Evolutionary conservation across 2,329 filamentous ascomycete genomes (phyloP).

Genomic region (Epichloe scottii): DNA sequence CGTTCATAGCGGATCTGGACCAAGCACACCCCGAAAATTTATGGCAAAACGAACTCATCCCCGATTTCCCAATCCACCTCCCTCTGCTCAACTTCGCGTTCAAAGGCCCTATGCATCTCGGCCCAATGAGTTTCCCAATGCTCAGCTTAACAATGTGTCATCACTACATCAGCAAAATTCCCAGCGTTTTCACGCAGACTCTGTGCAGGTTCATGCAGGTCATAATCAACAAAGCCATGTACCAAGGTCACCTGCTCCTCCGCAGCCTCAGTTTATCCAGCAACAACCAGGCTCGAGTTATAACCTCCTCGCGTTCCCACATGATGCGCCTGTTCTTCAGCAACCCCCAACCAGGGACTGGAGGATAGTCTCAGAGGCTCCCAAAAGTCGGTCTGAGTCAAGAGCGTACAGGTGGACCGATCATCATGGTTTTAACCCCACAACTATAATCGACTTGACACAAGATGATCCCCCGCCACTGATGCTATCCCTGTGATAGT

Average conservation of each 20-base stretch:
- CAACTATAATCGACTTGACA: background rate
- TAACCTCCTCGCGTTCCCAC: background rate
- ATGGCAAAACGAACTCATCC: constrained; percentile 6
- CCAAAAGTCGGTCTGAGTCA: background rate
- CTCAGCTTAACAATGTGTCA: background rate
- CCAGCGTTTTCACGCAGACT: background rate
- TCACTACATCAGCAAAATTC: background rate
- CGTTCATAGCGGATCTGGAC: background rate
- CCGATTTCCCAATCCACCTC: background rate
- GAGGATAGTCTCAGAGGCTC: background rate
- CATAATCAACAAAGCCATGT: background rate
- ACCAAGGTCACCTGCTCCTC: background rate
- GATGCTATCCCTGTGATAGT: background rate
- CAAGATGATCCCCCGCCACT: background rate
- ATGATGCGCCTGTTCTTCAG: background rate
- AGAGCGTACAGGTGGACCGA: background rate
- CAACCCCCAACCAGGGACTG: background rate
- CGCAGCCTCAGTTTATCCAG: background rate
- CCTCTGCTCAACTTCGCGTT: background rate
- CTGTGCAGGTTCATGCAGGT: background rate
- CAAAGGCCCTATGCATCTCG: background rate
- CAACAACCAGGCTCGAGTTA: background rate
- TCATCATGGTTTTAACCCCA: background rate
- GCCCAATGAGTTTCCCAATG: background rate
- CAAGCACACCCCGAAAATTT: background rate